Percentiles rank a stretch among this genome's conserved stretches.
Evolutionary conservation across 2,329 filamentous ascomycete species (phyloP).

Genomic region (Fusarium mexicanum): DNA sequence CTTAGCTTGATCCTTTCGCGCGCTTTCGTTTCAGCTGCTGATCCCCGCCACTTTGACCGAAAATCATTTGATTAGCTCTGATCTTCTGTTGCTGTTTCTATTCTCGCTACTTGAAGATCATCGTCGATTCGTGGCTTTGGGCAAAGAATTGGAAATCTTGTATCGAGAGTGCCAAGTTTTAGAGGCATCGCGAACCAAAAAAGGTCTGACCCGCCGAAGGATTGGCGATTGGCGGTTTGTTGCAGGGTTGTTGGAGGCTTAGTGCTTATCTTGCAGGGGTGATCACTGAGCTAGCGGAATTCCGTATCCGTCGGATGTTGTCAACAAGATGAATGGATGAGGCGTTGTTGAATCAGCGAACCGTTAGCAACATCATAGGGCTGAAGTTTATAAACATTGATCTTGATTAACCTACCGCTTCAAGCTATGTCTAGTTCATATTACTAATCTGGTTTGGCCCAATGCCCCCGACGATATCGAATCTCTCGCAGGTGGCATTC

Average conservation of each 20-base stretch:
- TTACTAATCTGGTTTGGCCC: no score
- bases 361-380: no score
- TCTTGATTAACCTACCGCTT: no score
- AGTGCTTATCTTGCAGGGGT: constrained; percentile 14
- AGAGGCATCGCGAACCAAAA: neutral
- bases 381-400: neutral
- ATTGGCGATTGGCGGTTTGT: neutral
- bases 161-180: neutral
- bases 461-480: no score
- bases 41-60: neutral
- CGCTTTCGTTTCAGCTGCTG: constrained; percentile 5
- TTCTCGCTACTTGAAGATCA: accelerated
- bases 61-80: neutral
- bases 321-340: neutral
- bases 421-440: no score
- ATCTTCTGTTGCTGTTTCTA: accelerated
- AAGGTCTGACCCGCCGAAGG: neutral
- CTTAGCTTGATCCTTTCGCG: neutral
- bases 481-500: neutral
- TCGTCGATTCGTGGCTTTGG: accelerated
- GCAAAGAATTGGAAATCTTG: neutral
- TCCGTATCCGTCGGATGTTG: neutral
- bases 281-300: neutral
- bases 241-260: neutral
- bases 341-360: no score